Percentiles rank a stretch among this genome's conserved stretches.
These are phyloP conservation scores for Lactifluus volemus DNA, from an alignment of 768 basidiomycete species.

Conservation along the genomic window DNA sequence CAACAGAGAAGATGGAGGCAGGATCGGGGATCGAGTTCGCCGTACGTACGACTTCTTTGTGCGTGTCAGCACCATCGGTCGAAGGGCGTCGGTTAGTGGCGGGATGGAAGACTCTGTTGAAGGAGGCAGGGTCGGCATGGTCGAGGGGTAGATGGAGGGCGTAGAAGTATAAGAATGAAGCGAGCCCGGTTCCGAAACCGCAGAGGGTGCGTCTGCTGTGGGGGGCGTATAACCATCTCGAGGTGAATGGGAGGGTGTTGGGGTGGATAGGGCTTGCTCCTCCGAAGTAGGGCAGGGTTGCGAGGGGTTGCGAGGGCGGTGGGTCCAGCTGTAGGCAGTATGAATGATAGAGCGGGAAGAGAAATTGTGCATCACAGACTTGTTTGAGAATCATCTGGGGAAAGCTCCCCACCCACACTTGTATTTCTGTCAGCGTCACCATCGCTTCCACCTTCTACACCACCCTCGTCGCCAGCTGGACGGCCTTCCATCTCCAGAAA, in stretches of 20 bases:
- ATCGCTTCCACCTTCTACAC: background rate
- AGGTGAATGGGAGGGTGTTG: background rate
- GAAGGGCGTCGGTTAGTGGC: background rate
- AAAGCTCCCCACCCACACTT: background rate
- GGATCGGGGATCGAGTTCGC: constrained; percentile 2
- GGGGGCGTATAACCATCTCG: background rate
- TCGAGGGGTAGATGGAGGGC: background rate
- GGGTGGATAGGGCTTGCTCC: background rate
- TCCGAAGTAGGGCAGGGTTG: background rate
- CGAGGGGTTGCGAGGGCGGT: background rate
- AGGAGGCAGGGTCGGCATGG: background rate
- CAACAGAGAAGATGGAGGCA: background rate
- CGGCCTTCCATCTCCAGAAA: constrained; percentile 20
- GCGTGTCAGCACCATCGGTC: too few species aligned
- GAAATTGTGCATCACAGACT: background rate
- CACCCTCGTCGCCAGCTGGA: constrained; percentile 1
- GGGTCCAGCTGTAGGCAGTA: background rate
- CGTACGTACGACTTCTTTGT: background rate
- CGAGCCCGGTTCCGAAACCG: background rate
- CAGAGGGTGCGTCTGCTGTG: too few species aligned
- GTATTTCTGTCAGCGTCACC: background rate
- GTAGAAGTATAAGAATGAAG: background rate
- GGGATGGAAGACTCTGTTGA: background rate
- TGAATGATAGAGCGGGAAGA: background rate
- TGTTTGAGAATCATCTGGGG: background rate